A percentile compares a stretch with the other conserved stretches of the same genome.
Conservation (phyloP, 345 rosid species). For the Euphorbia peplus region DNA sequence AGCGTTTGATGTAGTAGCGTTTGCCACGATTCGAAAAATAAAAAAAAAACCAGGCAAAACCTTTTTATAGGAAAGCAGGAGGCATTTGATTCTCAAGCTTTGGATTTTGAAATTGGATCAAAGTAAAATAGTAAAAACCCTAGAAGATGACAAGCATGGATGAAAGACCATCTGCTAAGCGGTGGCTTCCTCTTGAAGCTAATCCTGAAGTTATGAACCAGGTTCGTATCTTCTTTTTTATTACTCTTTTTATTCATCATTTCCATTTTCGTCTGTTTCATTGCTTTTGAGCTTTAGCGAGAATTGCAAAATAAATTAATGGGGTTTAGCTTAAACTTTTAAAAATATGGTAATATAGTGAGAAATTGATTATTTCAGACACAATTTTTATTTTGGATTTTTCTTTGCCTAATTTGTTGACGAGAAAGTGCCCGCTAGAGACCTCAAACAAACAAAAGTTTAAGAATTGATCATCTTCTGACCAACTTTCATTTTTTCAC, state of each 20-base stretch:
- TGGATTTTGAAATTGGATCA: neutral
- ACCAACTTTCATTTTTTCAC: too few species aligned
- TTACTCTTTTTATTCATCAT: neutral
- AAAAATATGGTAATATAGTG: neutral
- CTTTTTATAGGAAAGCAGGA: neutral
- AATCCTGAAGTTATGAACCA: conserved; percentile 96
- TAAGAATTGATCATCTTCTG: too few species aligned
- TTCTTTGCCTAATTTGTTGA: too few species aligned
- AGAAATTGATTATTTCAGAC: too few species aligned
- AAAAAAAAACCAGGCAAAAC: conserved; percentile 6
- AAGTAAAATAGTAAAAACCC: neutral
- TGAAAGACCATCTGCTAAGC: conserved; percentile 58
- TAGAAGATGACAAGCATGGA: conserved; percentile 56
- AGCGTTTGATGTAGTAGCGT: neutral
- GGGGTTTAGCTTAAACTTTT: neutral
- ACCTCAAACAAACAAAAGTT: too few species aligned
- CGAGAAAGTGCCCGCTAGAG: too few species aligned
- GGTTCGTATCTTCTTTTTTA: conserved; percentile 32
- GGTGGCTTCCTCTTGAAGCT: conserved; percentile 99
- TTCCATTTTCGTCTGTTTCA: neutral
- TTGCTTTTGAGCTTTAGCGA: neutral
- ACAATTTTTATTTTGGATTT: too few species aligned
- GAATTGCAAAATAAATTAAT: neutral
- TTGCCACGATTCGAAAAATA: neutral
- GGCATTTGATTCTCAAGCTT: neutral